Evolutionary conservation across 768 basidiomycete species (phyloP).

Genomic region (Boletus pseudopeckii): DNA sequence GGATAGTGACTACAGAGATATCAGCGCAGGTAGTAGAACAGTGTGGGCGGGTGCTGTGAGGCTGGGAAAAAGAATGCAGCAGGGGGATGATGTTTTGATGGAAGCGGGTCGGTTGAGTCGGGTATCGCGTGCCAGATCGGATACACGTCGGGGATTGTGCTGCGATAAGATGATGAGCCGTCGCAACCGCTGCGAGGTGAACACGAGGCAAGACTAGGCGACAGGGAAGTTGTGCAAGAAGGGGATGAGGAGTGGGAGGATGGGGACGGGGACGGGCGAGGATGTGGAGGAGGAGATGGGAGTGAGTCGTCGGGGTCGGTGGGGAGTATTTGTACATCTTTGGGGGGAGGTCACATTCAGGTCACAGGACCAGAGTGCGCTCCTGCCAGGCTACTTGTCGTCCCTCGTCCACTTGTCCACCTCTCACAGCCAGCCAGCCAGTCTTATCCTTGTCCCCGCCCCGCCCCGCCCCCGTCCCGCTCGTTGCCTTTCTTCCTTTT

Average conservation of each 20-base stretch:
- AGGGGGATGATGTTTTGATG: slow-evolving; percentile 5
- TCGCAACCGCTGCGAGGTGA: background rate
- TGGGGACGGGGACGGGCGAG: background rate
- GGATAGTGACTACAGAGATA: too few species aligned
- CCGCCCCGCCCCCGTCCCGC: background rate
- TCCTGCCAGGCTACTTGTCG: slow-evolving; percentile 18
- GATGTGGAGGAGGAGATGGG: background rate
- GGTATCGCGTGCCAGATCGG: slow-evolving; percentile 2
- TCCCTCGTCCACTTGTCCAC: slow-evolving; percentile 16
- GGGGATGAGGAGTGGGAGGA: background rate
- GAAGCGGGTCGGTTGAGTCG: background rate
- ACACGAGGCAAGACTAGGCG: background rate
- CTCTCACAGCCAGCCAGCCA: slow-evolving; percentile 3
- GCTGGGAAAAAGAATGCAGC: slow-evolving; percentile 14
- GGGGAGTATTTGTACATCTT: slow-evolving; percentile 31
- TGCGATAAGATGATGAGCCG: slow-evolving; percentile 1
- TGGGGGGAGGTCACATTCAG: slow-evolving; percentile 23
- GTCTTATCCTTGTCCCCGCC: slow-evolving; percentile 9
- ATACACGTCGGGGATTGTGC: slow-evolving; percentile 2
- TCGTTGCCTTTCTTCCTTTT: background rate
- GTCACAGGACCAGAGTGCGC: slow-evolving; percentile 34
- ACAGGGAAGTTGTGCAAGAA: background rate
- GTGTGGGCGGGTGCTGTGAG: background rate
- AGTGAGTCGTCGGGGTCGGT: slow-evolving; percentile 1
- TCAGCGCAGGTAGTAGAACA: too few species aligned